Evolutionary conservation across 169 alveolate genomes (phyloP).

Genomic region (Cryptosporidium ubiquitum): DNA sequence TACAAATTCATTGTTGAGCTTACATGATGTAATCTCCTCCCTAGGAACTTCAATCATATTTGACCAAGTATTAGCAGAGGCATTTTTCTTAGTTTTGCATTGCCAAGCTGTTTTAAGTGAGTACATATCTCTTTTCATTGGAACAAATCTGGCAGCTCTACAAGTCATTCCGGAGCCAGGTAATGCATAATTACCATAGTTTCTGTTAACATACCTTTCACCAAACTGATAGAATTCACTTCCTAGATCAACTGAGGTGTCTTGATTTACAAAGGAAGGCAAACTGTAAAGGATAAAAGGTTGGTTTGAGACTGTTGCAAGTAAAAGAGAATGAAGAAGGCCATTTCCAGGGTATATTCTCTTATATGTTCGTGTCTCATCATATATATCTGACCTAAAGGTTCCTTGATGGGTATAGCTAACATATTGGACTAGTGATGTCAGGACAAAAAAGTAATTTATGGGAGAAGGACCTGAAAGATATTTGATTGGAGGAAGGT

Average conservation of each 20-base stretch:
- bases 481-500: slow-evolving; percentile 60
- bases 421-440: slow-evolving; percentile 42
- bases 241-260: slow-evolving; percentile 39
- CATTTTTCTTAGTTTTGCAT: slow-evolving; percentile 7
- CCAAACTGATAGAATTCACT: slow-evolving; percentile 49
- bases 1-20: slow-evolving; percentile 4
- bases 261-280: slow-evolving; percentile 38
- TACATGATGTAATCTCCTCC: slow-evolving; percentile 35
- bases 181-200: slow-evolving; percentile 33
- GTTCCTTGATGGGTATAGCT: slow-evolving; percentile 48
- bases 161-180: slow-evolving; percentile 70
- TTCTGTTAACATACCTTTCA: slow-evolving; percentile 48
- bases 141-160: slow-evolving; percentile 70
- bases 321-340: slow-evolving; percentile 45
- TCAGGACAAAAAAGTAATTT: slow-evolving; percentile 36
- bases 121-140: slow-evolving; percentile 45
- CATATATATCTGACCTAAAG: slow-evolving; percentile 41
- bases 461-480: slow-evolving; percentile 63
- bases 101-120: slow-evolving; percentile 61
- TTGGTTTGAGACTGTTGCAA: slow-evolving; percentile 33
- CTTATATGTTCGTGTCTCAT: slow-evolving; percentile 6
- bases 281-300: slow-evolving; percentile 37
- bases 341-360: slow-evolving; percentile 61
- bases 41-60: slow-evolving; percentile 21
- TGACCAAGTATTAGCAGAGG: slow-evolving; percentile 25